Percentiles rank a stretch among this genome's conserved stretches.
Evolutionary conservation across 768 basidiomycete species (phyloP).

Genomic region (Mycena galericulata): DNA sequence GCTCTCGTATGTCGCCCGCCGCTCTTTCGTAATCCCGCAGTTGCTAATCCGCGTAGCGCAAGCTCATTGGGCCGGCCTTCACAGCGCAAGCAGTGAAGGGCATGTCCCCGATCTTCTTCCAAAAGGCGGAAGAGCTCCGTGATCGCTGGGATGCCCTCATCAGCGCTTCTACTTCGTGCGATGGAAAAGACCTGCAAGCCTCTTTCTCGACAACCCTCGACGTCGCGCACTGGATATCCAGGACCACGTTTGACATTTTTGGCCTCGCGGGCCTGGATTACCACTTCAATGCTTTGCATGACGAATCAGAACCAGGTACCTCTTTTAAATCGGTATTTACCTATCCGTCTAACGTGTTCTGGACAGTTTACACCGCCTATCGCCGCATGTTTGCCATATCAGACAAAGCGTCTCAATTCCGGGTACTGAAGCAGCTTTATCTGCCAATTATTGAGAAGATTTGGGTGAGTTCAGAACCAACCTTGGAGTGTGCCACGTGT

Average conservation of each 20-base stretch:
- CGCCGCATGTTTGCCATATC: slow-evolving; percentile 62
- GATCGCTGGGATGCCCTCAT: slow-evolving; percentile 56
- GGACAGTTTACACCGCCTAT: slow-evolving; percentile 31
- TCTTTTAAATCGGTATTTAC: background rate
- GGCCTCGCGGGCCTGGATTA: slow-evolving; percentile 70
- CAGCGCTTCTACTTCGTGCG: slow-evolving; percentile 10
- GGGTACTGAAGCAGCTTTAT: slow-evolving; percentile 57
- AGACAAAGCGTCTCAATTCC: slow-evolving; percentile 56
- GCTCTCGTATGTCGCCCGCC: slow-evolving; percentile 45
- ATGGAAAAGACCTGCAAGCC: background rate
- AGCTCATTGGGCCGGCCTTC: slow-evolving; percentile 65
- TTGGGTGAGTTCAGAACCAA: slow-evolving; percentile 55
- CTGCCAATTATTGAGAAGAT: slow-evolving; percentile 59
- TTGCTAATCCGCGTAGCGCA: slow-evolving; percentile 44
- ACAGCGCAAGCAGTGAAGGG: slow-evolving; percentile 56
- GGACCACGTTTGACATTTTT: slow-evolving; percentile 73
- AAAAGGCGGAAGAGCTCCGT: slow-evolving; percentile 63
- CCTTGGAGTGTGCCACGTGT: background rate
- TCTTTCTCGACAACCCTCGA: slow-evolving; percentile 51
- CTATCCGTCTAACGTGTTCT: background rate
- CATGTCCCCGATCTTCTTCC: slow-evolving; percentile 60
- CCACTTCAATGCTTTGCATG: slow-evolving; percentile 60
- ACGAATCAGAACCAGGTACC: slow-evolving; percentile 55
- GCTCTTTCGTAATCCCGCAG: background rate
- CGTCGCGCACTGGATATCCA: slow-evolving; percentile 68